Evolutionary conservation across 192 early-diverging fungal species (phyloP), one percentile per base, ranked within the genome.

Genomic region (Umbelopsis sp.): DNA sequence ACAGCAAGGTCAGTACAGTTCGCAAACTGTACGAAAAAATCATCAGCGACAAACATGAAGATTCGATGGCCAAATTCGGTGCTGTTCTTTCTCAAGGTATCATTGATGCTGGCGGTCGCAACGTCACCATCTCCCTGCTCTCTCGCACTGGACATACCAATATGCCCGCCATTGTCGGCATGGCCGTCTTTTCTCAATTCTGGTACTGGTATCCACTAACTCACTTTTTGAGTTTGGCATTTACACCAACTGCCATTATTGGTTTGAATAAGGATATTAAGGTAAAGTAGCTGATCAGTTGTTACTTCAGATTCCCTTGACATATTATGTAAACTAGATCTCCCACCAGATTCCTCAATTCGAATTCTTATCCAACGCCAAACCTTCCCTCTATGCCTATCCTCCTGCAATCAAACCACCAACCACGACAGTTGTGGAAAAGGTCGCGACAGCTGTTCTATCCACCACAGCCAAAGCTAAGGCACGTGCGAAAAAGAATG

Each of bases 121-220:
- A 99, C 76, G 96, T 98, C 26, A 97, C 95, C 0, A 97, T 99
- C 59, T 95, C 93, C 0, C 83, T 99, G 53, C 89, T 90, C 47
- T 93, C 94, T 49, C 82, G 80, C n/a, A 93, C 93, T 32, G 96
- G 95, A 1, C 90, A 96, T 76, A 87, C 91, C 22, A 94, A 94
- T 74, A 97, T 96, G 87, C 87, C 91, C n/a, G 94, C 97, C 22
- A 94, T 98, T 76, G 96, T 95, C n/a, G 98, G 98, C 24, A 96
- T 97, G 91, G 94, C 95, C 11, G 86, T 99, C 34, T 99, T 99
- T 74, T 95, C 96, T 25, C 97, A 99, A 84, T 98, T 97, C 82
- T 99, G 98, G 98, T 96, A 96, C 88, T 99, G 98, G 98, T 98
- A 93, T 84, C 98, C 98, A 43, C 82, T 98, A 74, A 91, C 93